Percentiles rank a stretch among this genome's conserved stretches.
These are phyloP conservation scores for Lagenidium sp. DNA, from an alignment of 352 stramenopile genomes.

Conservation along the genomic window DNA sequence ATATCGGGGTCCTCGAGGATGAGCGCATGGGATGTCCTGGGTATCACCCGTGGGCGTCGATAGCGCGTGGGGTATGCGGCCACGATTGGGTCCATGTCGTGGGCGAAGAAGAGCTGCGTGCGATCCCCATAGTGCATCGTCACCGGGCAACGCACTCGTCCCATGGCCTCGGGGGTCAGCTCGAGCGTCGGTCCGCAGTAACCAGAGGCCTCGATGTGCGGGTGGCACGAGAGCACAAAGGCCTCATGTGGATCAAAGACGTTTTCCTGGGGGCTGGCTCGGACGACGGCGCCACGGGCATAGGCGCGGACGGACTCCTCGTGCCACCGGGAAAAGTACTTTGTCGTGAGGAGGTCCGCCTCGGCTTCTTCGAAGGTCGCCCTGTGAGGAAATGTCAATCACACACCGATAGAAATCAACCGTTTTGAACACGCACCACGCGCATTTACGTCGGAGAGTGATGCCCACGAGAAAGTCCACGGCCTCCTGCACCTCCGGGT, in stretches of 20 bases:
- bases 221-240: slow-evolving; percentile 17
- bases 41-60: slow-evolving; percentile 18
- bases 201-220: slow-evolving; percentile 25
- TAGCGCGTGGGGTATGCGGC: slow-evolving; percentile 29
- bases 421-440: slow-evolving; percentile 9
- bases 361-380: slow-evolving; percentile 13
- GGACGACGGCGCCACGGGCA: slow-evolving; percentile 29
- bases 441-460: slow-evolving; percentile 6
- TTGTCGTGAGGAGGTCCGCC: slow-evolving; percentile 16
- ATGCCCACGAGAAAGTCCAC: slow-evolving; percentile 9
- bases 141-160: slow-evolving; percentile 15
- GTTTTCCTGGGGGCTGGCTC: slow-evolving; percentile 12
- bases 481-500: neutral
- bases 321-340: slow-evolving; percentile 36
- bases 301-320: slow-evolving; percentile 20
- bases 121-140: slow-evolving; percentile 29
- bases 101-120: slow-evolving; percentile 30
- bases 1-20: slow-evolving; percentile 31
- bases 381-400: too few relatives aligned
- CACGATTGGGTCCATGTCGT: slow-evolving; percentile 10
- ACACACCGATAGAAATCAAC: too few relatives aligned
- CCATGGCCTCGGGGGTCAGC: slow-evolving; percentile 21
- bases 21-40: slow-evolving; percentile 27
- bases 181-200: slow-evolving; percentile 17
- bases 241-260: slow-evolving; percentile 3